Evolutionary conservation across 2,329 filamentous ascomycete species (phyloP).

Genomic region (Epicoccum nigrum): DNA sequence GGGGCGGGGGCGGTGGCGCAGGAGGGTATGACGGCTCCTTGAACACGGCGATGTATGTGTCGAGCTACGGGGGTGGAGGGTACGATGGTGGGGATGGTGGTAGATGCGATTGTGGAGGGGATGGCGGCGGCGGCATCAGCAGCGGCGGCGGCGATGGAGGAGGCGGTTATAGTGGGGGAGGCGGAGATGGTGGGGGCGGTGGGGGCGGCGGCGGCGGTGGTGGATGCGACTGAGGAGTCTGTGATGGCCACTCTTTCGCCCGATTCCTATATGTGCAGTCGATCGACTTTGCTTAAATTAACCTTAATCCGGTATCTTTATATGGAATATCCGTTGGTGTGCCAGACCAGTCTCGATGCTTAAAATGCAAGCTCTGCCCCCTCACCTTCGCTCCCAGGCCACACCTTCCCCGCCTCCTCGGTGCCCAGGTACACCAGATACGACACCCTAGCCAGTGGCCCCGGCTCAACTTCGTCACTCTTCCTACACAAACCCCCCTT

Average conservation of each 20-base stretch:
- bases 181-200: not conserved
- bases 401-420: slow-evolving; percentile 11
- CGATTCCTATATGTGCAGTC: too few species aligned
- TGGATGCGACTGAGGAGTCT: not conserved
- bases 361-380: slow-evolving; percentile 11
- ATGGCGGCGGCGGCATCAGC: not conserved
- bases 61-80: not conserved
- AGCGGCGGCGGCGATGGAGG: slow-evolving; percentile 1
- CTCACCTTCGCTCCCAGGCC: slow-evolving; percentile 5
- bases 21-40: not conserved
- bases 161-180: not conserved
- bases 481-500: not conserved
- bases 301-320: too few species aligned
- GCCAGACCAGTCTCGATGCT: not conserved
- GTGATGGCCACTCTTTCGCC: too few species aligned
- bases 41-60: not conserved
- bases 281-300: too few species aligned
- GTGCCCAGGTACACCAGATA: slow-evolving; percentile 23
- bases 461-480: not conserved
- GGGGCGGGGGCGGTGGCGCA: not conserved
- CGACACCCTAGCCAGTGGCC: slow-evolving; percentile 8
- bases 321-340: too few species aligned
- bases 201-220: slow-evolving; percentile 1
- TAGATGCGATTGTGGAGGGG: not conserved
- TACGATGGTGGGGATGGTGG: not conserved